A percentile compares a stretch with the other conserved stretches of the same genome.
Evolutionary conservation across 2,329 filamentous ascomycete species (phyloP).

Genomic region (Ascochyta pisi): DNA sequence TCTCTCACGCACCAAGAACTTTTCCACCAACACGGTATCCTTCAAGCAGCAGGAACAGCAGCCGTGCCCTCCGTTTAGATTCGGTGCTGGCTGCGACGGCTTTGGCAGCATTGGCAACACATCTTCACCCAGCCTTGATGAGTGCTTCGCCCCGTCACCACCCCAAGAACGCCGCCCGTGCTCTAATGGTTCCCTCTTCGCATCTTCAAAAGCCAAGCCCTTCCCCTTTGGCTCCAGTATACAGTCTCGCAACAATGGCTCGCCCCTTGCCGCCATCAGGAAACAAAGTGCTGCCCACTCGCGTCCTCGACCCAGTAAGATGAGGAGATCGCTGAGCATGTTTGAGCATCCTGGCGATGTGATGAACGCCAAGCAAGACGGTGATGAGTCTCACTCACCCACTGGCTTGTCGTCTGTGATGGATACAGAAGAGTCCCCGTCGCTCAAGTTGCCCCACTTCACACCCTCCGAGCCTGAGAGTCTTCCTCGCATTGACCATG

Average conservation of each 20-base stretch:
- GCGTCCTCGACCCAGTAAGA: conserved; percentile 72
- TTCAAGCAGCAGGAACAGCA: conserved; percentile 66
- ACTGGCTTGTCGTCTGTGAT: conserved; percentile 75
- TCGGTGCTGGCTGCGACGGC: conserved; percentile 63
- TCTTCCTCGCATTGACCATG: conserved; percentile 83
- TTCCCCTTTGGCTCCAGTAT: conserved; percentile 64
- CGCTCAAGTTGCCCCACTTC: conserved; percentile 83
- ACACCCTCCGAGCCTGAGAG: conserved; percentile 82
- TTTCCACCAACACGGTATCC: conserved; percentile 71
- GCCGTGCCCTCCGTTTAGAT: conserved; percentile 76
- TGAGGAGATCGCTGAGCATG: conserved; percentile 94
- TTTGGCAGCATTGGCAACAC: conserved; percentile 56
- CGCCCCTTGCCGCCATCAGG: conserved; percentile 72
- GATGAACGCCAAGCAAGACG: conserved; percentile 72
- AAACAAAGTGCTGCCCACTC: conserved; percentile 70
- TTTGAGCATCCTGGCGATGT: conserved; percentile 91
- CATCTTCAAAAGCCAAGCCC: conserved; percentile 69
- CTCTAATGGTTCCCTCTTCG: conserved; percentile 59
- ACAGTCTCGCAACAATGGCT: conserved; percentile 70
- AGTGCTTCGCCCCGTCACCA: conserved; percentile 83
- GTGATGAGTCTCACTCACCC: conserved; percentile 63
- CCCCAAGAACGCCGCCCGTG: conserved; percentile 71
- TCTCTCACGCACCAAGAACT: conserved; percentile 75
- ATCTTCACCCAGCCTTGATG: conserved; percentile 72
- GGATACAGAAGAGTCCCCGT: conserved; percentile 80